Base-by-base conservation (phyloP, 106 monocot species). In the Dactylorhiza incarnata region DNA sequence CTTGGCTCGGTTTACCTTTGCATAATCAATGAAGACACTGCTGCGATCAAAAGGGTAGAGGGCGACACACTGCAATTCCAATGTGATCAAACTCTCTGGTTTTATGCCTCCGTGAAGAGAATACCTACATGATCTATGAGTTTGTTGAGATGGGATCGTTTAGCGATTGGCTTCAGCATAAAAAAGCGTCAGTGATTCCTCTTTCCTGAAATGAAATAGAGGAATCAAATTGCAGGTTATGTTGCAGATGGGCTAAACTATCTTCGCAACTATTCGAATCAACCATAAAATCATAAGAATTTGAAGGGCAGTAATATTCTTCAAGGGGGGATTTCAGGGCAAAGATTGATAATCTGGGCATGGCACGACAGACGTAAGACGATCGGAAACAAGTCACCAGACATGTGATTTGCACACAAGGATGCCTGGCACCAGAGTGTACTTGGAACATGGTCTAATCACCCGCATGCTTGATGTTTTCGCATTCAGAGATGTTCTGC, bases 351-450 rank as follows among this genome's bases (percentile, higher is more conserved):
- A 90, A 92, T 59, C 92, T 95, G 63, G 85, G 86, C 14, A 83
- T 90, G 2, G 90, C 95, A 0, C 76, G 92, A 76, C 22, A 87
- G 13, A 68, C 17, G 23, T 76, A 75, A 1, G 73, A 49, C 29
- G 86, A 49, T 1, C 26, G 24, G 49, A 74, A 63, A 9, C 84
- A 88, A 77, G 81, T 92, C 25, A 95, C 95, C 0, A 83, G 82
- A 45, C 95, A 92, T 71, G 90, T 95, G 4, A 80, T 92, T 49
- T 92, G 95, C 5, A 95, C 95, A 1, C 84, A 83, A 17, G 92
- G 95, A 0, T 95, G 90, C 81, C 76, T 95, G 82, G 85, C 95
- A 1, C 95, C 95, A 0, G 95, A 95, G n/a, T n/a, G 86, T 95
- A 88, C 67, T 86, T 95, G 5, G 90, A 92, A 80, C 92, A 95